Evolutionary conservation across 139 green algal species (phyloP), one percentile per base, ranked within the genome.

Genomic region (Pleodorina starrii): DNA sequence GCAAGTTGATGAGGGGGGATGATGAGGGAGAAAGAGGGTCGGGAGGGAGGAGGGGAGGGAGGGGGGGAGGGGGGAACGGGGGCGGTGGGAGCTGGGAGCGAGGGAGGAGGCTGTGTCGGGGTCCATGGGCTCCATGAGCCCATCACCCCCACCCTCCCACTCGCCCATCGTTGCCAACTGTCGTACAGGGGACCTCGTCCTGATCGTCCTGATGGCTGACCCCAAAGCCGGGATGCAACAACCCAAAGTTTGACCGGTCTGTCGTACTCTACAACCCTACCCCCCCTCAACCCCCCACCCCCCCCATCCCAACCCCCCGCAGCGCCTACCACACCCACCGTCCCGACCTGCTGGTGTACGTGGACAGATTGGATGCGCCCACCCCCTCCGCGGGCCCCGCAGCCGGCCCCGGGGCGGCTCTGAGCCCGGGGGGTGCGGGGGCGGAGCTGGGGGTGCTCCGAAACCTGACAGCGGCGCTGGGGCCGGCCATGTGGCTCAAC

Each of bases 281-380:
- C 54, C 54, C 54, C 29, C 54, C 54, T 25, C 63, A 2, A 7
- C 63, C 63, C 68, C 14, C 68, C 68, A 3, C 68, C 46, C 68
- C 68, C 68, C 12, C 72, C 50, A 44, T 46, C n/a, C 68, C 46
- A 14, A 3, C 46, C 29, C 48, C 76, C 10, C 36, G 14, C 78
- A 91, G 89, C n/a, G 90, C 90, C 3, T 94, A 92, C 88, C 86
- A 89, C 12, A 23, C 68, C 21, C 91, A 94, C 80, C 83, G 85
- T 42, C 93, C 93, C 21, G 93, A 95, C 86, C 71, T 95, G 83
- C 90, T 95, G 69, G 63, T 95, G 35, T 95, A 93, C 51, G 93
- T 95, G 27, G 93, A 95, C 88, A 88, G 93, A 42, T 86, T 93
- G 59, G 91, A 91, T 38, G 84, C 85, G 1, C 57, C 90, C 44